Percentiles rank a stretch among this genome's conserved stretches.
These are phyloP conservation scores for Psilocybe subaeruginosa DNA, from an alignment of 768 basidiomycete species.

Conservation along the genomic window DNA sequence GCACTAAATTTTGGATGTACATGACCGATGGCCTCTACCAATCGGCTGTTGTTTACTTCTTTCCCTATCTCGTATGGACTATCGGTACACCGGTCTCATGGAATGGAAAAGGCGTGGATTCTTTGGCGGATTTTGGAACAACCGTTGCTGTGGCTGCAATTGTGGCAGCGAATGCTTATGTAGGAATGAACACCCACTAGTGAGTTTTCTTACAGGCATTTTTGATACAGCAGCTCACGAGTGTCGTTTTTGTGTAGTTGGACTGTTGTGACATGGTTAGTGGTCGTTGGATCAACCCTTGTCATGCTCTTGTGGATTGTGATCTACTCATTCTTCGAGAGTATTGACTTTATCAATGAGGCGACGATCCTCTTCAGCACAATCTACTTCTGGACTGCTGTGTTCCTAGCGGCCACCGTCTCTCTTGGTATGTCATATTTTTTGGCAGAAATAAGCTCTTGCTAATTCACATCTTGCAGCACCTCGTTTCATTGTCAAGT, in stretches of 20 bases:
- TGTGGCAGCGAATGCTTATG: conserved; percentile 85
- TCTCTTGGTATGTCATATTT: conserved; percentile 62
- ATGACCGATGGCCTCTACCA: conserved; percentile 96
- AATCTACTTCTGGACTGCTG: conserved; percentile 82
- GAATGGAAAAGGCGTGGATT: conserved; percentile 81
- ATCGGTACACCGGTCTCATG: conserved; percentile 67
- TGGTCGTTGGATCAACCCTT: conserved; percentile 78
- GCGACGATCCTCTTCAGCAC: conserved; percentile 75
- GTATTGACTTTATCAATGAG: conserved; percentile 73
- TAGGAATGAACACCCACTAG: conserved; percentile 90
- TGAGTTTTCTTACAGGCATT: conserved; percentile 44
- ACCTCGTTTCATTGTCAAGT: conserved; percentile 83
- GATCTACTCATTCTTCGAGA: conserved; percentile 82
- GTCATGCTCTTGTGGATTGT: conserved; percentile 88
- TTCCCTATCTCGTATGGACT: conserved; percentile 79
- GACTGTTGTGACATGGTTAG: conserved; percentile 85
- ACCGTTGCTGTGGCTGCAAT: conserved; percentile 89
- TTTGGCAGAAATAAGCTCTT: neutral
- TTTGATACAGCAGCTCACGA: conserved; percentile 10
- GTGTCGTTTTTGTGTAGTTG: conserved; percentile 47
- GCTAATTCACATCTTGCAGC: conserved; percentile 40
- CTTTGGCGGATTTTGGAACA: conserved; percentile 88
- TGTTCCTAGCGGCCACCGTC: conserved; percentile 68
- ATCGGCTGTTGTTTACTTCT: conserved; percentile 82
- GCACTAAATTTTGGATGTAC: conserved; percentile 90